Evolutionary conservation across 2,329 filamentous ascomycete species (phyloP), one percentile per base, ranked within the genome.

Genomic region (Claviceps digitariae): DNA sequence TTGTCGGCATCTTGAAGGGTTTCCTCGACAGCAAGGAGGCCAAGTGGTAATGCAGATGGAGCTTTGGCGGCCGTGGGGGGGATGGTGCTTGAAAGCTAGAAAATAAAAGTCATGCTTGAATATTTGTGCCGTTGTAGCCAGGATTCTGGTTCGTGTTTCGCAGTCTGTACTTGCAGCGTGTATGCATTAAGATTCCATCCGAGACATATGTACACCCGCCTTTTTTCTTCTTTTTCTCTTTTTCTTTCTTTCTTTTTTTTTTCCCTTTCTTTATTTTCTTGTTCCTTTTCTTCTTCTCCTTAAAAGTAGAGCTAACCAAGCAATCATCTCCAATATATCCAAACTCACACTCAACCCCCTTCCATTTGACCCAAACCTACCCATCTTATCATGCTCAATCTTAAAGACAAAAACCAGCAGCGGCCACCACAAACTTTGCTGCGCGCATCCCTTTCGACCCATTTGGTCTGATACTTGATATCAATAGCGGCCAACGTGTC

Each of bases 1-100:
- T 85, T 61, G 83, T 96, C 49, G 72, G 62, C n/a, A 90, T 95
- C 61, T 72, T 97, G 65, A 81, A 80, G 69, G 73, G 64, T 2
- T 82, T 82, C 68, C 64, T 79, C 54, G 67, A 67, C 45, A 74
- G 47, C 29, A 54, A 54, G 49, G 53, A 54, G 12, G 53, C 36
- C 31, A 54, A 54, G 29, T 54, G 53, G 53, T 54, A 43, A 20
- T 13, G 2, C 17, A 27, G 3, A 12, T 7, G 27, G 27, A 47
- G 41, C 10, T 15, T 48, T 13, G 34, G 15, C 15, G 6, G 34
- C 13, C 4, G 3, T 3, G 15, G 38, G 38, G 20, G 21, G n/a
- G 20, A 12, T n/a, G 9, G 40, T 12, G 40, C 40, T 21, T 21
- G 4, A 49, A 40, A 27, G 27, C n/a, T 34, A 13, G 10, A 34